phyloP scores from a whole-genome alignment of 139 green algal genomes.

The Tetraselmis striata region DNA sequence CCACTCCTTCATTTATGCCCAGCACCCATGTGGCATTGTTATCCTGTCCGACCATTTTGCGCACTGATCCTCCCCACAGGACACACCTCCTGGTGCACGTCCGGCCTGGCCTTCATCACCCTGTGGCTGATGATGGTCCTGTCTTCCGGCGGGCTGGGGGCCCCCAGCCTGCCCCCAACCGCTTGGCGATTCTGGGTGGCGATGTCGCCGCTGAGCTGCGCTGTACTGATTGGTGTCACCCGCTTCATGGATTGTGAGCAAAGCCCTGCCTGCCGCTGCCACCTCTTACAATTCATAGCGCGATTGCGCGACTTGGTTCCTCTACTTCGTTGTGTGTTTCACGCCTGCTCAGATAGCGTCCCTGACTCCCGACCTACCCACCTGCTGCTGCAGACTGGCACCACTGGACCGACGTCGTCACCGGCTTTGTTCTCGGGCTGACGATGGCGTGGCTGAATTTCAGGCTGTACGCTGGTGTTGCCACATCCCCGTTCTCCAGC shows the following conservation, averaged over 20 bases:
- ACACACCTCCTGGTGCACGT: not conserved
- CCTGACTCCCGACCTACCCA: no score
- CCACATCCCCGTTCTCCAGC: no score
- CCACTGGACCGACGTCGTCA: not conserved
- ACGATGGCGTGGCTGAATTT: not conserved
- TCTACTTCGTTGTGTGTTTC: not conserved
- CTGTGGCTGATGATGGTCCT: not conserved
- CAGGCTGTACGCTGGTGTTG: not conserved
- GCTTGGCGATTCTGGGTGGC: not conserved
- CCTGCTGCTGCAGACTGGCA: not conserved
- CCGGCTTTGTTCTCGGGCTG: not conserved
- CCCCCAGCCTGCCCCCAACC: not conserved
- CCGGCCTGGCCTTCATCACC: not conserved
- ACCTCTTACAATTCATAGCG: no score
- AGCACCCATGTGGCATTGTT: no score
- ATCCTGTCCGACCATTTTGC: no score
- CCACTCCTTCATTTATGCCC: no score
- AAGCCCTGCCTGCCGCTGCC: not conserved
- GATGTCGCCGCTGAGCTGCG: not conserved
- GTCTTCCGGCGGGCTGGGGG: no score
- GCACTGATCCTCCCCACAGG: no score
- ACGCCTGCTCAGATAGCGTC: no score
- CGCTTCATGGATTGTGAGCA: not conserved
- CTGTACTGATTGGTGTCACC: not conserved
- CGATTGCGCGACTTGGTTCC: not conserved